A percentile compares a stretch with the other conserved stretches of the same genome.
Evolutionary conservation across 1,139 yeast species (phyloP).

Genomic region (Neolecta irregularis): DNA sequence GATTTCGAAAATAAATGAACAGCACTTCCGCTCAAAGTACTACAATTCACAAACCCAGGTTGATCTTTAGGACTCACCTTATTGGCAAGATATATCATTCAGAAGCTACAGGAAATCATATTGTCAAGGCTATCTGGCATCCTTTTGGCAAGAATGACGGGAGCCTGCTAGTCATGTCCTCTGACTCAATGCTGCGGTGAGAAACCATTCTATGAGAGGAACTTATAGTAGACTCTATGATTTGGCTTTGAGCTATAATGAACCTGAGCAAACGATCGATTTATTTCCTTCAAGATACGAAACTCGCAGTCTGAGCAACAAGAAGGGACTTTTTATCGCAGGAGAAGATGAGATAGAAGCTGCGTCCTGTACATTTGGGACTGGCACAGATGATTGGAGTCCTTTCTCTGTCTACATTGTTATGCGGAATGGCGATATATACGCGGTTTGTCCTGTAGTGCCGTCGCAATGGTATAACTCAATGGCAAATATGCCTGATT

Average conservation of each 20-base stretch:
- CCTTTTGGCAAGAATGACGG: conserved; percentile 8
- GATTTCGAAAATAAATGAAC: conserved; percentile 3
- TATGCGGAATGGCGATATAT: conserved; percentile 8
- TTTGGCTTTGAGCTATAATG: conserved; percentile 7
- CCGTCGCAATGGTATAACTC: conserved; percentile 3
- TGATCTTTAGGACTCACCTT: conserved; percentile 3
- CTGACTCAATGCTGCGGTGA: conserved; percentile 7
- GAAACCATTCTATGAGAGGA: not conserved
- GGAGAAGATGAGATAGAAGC: conserved; percentile 6
- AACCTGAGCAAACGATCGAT: conserved; percentile 9
- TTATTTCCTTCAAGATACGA: conserved; percentile 3
- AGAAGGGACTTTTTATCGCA: conserved; percentile 2
- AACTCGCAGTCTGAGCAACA: too few species aligned
- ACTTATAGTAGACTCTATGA: conserved; percentile 7
- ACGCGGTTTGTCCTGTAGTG: conserved; percentile 8
- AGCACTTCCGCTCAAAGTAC: conserved; percentile 2
- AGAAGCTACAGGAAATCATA: too few species aligned
- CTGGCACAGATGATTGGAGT: conserved; percentile 11
- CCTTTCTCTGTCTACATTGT: conserved; percentile 7
- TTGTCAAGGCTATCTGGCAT: conserved; percentile 7
- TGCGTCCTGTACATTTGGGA: conserved; percentile 7
- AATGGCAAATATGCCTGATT: not conserved
- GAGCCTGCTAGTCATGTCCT: conserved; percentile 8
- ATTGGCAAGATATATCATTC: conserved; percentile 4
- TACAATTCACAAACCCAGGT: conserved; percentile 1